Conservation (phyloP, 2,329 filamentous ascomycete genomes). For the Trichophyton rubrum region DNA sequence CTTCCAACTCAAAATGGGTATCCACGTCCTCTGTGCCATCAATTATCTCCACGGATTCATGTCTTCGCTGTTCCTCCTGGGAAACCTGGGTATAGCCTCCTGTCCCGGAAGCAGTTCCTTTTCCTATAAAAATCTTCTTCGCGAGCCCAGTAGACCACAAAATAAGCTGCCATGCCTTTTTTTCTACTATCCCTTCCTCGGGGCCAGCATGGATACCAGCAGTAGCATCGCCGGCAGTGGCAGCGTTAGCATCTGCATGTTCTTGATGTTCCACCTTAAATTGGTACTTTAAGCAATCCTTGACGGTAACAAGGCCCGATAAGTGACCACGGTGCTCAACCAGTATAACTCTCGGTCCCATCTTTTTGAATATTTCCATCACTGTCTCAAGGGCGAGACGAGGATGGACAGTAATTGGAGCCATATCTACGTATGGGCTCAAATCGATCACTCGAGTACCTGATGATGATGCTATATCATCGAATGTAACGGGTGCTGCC, state of each 20-base stretch:
- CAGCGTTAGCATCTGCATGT: conserved; percentile 37
- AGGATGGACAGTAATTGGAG: conserved; percentile 82
- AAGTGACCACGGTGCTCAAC: conserved; percentile 81
- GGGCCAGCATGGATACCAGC: conserved; percentile 13
- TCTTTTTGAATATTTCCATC: conserved; percentile 98
- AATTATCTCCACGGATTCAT: conserved; percentile 30
- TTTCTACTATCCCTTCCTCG: conserved; percentile 20
- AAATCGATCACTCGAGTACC: conserved; percentile 59
- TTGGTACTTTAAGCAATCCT: conserved; percentile 94
- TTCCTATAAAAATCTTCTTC: background rate
- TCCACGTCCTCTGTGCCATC: conserved; percentile 43
- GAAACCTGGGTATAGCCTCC: conserved; percentile 24
- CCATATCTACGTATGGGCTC: conserved; percentile 74
- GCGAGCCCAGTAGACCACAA: conserved; percentile 21
- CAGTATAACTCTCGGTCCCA: conserved; percentile 83
- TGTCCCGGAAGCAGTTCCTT: background rate
- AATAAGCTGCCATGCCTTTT: conserved; percentile 28
- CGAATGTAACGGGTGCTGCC: conserved; percentile 42
- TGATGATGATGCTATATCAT: conserved; percentile 45
- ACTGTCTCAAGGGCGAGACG: conserved; percentile 86
- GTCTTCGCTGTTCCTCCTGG: conserved; percentile 22
- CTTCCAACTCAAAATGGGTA: conserved; percentile 35
- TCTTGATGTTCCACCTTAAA: conserved; percentile 89
- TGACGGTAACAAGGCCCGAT: conserved; percentile 79
- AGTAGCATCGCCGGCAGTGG: conserved; percentile 13